Evolutionary conservation across 1,284 basidiomycete genomes (phyloP).

Genomic region (Melanopsichium pennsylvanicum): DNA sequence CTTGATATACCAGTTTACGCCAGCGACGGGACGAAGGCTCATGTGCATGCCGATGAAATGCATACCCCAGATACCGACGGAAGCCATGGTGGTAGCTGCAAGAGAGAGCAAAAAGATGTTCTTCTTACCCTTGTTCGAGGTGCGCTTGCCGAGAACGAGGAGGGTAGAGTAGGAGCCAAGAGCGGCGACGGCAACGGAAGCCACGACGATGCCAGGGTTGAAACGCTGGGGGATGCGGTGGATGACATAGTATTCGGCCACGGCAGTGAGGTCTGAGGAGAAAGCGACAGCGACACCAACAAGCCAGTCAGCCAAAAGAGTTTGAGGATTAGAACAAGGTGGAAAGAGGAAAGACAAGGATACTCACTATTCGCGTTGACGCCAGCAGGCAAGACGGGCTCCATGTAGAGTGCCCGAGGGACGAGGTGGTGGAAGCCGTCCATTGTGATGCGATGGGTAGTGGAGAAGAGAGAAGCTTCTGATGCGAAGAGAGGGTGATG

Average conservation of each 20-base stretch:
- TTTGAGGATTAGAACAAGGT: no score
- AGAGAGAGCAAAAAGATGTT: conserved; percentile 68
- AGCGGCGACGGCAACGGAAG: conserved; percentile 69
- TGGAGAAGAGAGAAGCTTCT: background rate
- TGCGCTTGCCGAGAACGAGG: conserved; percentile 68
- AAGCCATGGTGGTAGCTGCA: conserved; percentile 69
- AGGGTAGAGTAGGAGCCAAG: conserved; percentile 69
- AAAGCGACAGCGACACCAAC: background rate
- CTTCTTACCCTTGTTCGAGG: conserved; percentile 66
- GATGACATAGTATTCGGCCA: conserved; percentile 66
- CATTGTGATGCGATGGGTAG: conserved; percentile 7
- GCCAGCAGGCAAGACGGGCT: conserved; percentile 35
- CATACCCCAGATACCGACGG: conserved; percentile 63
- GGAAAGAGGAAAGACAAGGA: background rate
- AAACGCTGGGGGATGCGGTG: conserved; percentile 67
- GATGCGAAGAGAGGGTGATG: no score
- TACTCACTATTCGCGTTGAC: conserved; percentile 30
- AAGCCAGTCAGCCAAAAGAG: background rate
- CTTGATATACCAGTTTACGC: conserved; percentile 67
- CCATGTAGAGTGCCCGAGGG: conserved; percentile 40
- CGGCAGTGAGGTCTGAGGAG: conserved; percentile 48
- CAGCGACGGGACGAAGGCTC: conserved; percentile 65
- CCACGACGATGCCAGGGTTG: conserved; percentile 68
- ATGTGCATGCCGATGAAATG: conserved; percentile 70
- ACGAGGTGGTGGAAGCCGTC: conserved; percentile 29